Evolutionary conservation across 2,329 filamentous ascomycete genomes (phyloP).

Genomic region (Cytospora schulzeri): DNA sequence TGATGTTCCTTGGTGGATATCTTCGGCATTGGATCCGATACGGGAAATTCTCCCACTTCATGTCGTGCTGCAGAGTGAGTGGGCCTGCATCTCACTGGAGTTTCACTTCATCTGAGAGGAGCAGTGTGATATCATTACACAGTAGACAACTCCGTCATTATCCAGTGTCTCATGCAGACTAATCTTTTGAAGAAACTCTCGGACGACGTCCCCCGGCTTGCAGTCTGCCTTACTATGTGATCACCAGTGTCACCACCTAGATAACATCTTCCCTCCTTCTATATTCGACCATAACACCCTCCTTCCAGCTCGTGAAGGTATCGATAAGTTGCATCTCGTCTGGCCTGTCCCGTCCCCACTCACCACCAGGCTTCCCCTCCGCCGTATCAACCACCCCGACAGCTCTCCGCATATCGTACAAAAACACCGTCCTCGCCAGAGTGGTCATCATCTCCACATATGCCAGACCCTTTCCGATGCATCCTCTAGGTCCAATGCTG

Average conservation of each 20-base stretch:
- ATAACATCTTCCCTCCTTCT: slow-evolving; percentile 35
- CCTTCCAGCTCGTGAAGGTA: slow-evolving; percentile 73
- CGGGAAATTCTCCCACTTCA: not conserved
- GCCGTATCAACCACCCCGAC: slow-evolving; percentile 52
- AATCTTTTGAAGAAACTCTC: too few relatives aligned
- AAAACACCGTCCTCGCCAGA: slow-evolving; percentile 61
- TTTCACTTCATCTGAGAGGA: not conserved
- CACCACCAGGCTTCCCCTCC: slow-evolving; percentile 51
- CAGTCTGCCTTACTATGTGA: too few relatives aligned
- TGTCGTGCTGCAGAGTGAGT: not conserved
- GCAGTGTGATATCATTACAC: not conserved
- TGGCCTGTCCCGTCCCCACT: slow-evolving; percentile 56
- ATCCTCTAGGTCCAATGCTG: slow-evolving; percentile 68
- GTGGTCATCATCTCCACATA: slow-evolving; percentile 68
- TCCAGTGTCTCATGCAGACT: not conserved
- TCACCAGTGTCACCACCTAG: not conserved
- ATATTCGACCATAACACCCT: slow-evolving; percentile 71
- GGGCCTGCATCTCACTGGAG: slow-evolving; percentile 13
- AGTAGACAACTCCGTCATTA: not conserved
- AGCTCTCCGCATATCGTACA: slow-evolving; percentile 61
- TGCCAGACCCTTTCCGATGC: slow-evolving; percentile 71
- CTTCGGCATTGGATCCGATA: slow-evolving; percentile 13
- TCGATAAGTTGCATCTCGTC: slow-evolving; percentile 71
- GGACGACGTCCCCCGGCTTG: not conserved
- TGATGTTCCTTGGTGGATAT: slow-evolving; percentile 1